phyloP scores from a whole-genome alignment of 352 stramenopile genomes.

The Achlya hypogyna region DNA sequence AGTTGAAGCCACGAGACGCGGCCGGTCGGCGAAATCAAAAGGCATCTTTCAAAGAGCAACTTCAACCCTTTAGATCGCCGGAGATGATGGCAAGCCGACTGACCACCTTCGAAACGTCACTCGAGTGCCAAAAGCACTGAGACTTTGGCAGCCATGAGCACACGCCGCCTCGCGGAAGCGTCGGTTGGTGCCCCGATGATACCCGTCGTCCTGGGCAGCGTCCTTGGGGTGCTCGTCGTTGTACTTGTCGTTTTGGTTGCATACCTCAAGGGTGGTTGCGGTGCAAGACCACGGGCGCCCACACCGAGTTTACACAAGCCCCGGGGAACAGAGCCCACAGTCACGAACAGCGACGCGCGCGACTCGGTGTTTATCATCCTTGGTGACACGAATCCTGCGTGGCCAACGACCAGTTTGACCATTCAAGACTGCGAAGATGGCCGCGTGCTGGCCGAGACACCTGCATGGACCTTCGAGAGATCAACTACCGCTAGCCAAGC shows the following conservation, averaged over 20 bases:
- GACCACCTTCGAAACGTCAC: not conserved
- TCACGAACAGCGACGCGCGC: not conserved
- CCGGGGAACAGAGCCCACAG: not conserved
- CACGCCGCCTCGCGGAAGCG: too few relatives aligned
- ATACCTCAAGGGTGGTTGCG: not conserved
- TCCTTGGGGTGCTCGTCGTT: not conserved
- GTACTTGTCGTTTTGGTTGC: not conserved
- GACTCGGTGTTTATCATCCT: constrained; percentile 3
- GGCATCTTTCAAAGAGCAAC: too few relatives aligned
- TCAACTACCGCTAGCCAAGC: too few relatives aligned
- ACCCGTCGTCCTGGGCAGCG: not conserved
- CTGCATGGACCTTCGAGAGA: too few relatives aligned
- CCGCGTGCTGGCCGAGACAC: too few relatives aligned
- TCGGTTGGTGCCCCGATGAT: too few relatives aligned
- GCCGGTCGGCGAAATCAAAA: too few relatives aligned
- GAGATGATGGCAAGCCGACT: not conserved
- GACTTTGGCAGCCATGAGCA: not conserved
- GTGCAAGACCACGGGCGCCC: too few relatives aligned
- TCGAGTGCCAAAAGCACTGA: not conserved
- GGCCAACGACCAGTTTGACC: not conserved
- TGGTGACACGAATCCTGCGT: not conserved
- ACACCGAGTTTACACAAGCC: not conserved
- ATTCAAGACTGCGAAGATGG: not conserved
- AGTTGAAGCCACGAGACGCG: too few relatives aligned
- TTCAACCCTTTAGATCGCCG: too few relatives aligned